Evolutionary conservation across 2,329 filamentous ascomycete species (phyloP).

Genomic region (Cercospora sojina): DNA sequence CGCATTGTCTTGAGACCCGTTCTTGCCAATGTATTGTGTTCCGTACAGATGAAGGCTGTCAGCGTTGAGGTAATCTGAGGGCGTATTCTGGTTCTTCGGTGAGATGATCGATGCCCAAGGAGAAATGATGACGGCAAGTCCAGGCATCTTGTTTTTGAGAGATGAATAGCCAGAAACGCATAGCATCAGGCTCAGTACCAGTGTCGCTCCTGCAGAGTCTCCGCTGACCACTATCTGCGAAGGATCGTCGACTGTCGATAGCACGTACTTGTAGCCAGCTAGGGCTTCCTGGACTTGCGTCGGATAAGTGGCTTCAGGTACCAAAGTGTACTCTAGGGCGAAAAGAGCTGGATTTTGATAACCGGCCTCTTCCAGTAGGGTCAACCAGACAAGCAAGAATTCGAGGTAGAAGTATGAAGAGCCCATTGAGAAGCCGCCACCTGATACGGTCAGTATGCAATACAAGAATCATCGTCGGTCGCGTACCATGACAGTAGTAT

Average conservation of each 20-base stretch:
- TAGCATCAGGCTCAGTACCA: constrained; percentile 71
- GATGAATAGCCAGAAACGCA: constrained; percentile 57
- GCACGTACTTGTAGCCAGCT: constrained; percentile 68
- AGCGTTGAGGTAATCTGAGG: constrained; percentile 72
- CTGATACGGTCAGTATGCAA: constrained; percentile 40
- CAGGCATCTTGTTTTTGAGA: constrained; percentile 51
- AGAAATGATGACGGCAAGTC: constrained; percentile 70
- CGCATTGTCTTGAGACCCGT: constrained; percentile 53
- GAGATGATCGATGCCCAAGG: constrained; percentile 78
- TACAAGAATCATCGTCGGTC: not conserved
- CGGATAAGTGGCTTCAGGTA: constrained; percentile 71
- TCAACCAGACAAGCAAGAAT: constrained; percentile 72
- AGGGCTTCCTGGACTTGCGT: constrained; percentile 69
- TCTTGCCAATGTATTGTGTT: constrained; percentile 62
- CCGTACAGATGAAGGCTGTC: constrained; percentile 68
- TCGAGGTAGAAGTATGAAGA: constrained; percentile 82
- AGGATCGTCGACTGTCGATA: constrained; percentile 58
- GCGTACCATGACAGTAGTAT: constrained; percentile 74
- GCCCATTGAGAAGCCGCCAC: constrained; percentile 81
- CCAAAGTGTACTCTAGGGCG: constrained; percentile 75
- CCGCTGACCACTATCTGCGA: constrained; percentile 69
- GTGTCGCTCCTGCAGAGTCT: constrained; percentile 75
- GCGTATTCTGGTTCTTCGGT: constrained; percentile 63
- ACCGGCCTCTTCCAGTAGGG: constrained; percentile 61
- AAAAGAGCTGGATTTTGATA: constrained; percentile 77